These are phyloP conservation scores for Penicillium griseofulvum DNA, from an alignment of 2,329 filamentous ascomycete genomes.

Conservation along the genomic window DNA sequence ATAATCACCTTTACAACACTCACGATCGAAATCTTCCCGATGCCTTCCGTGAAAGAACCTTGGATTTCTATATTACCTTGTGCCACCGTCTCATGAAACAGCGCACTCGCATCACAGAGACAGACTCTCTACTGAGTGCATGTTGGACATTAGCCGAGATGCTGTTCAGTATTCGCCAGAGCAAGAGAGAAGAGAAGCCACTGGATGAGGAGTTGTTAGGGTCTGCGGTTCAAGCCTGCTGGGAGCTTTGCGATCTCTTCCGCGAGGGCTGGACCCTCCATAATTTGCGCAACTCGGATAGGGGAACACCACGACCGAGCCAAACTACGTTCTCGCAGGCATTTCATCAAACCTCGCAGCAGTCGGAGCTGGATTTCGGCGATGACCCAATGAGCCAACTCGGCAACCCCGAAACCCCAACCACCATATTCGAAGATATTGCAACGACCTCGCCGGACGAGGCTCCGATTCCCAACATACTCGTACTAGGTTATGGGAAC, in stretches of 20 bases:
- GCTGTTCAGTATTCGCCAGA: constrained; percentile 86
- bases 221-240: constrained; percentile 87
- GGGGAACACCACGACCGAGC: constrained; percentile 77
- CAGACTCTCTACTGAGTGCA: constrained; percentile 76
- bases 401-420: constrained; percentile 75
- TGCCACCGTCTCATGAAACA: constrained; percentile 98
- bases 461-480: constrained; percentile 77
- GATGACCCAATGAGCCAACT: constrained; percentile 28
- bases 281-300: constrained; percentile 67
- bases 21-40: constrained; percentile 82
- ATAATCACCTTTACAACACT: constrained; percentile 92
- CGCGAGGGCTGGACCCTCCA: constrained; percentile 82
- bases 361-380: constrained; percentile 36
- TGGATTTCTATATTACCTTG: constrained; percentile 92
- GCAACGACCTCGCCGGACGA: constrained; percentile 81
- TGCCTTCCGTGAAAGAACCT: constrained; percentile 79
- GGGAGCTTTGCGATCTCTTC: constrained; percentile 92
- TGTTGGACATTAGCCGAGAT: constrained; percentile 92
- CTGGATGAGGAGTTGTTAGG: constrained; percentile 81
- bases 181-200: constrained; percentile 67
- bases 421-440: constrained; percentile 92
- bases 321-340: constrained; percentile 70
- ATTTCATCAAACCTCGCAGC: constrained; percentile 50
- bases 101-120: constrained; percentile 72
- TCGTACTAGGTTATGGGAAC: constrained; percentile 73